These are phyloP conservation scores for Massospora cicadina DNA, from an alignment of 371 early-diverging fungal genomes.

Conservation along the genomic window DNA sequence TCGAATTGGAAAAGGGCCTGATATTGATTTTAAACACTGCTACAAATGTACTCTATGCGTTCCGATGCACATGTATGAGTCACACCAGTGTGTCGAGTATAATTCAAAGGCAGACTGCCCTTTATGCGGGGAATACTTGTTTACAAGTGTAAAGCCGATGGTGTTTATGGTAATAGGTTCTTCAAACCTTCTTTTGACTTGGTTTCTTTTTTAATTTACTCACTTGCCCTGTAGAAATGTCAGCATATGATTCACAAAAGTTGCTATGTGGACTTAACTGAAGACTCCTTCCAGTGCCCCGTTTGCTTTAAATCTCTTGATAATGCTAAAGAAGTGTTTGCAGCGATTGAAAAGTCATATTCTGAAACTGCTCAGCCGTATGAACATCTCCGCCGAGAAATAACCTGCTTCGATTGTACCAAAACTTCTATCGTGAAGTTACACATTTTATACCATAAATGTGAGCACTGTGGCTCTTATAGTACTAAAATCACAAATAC, in stretches of 20 bases:
- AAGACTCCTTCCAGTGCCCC: constrained; percentile 88
- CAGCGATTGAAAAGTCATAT: too few species aligned
- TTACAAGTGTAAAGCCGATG: constrained; percentile 60
- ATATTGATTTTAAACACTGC: constrained; percentile 84
- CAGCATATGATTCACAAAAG: constrained; percentile 88
- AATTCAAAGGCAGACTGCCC: constrained; percentile 88
- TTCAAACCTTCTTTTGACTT: too few species aligned
- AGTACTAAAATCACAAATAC: constrained; percentile 79
- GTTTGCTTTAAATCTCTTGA: constrained; percentile 80
- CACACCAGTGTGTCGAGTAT: constrained; percentile 87
- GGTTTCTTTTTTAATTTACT: too few species aligned
- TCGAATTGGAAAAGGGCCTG: constrained; percentile 63
- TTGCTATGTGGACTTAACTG: constrained; percentile 67
- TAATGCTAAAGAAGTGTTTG: constrained; percentile 61
- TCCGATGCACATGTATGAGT: constrained; percentile 40
- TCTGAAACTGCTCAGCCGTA: too few species aligned
- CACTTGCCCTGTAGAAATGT: constrained; percentile 40
- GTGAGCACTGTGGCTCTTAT: constrained; percentile 66
- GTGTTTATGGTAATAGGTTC: constrained; percentile 59
- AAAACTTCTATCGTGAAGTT: constrained; percentile 56
- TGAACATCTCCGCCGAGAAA: constrained; percentile 54
- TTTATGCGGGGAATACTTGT: constrained; percentile 94
- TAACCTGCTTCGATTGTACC: constrained; percentile 95
- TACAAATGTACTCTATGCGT: constrained; percentile 88
- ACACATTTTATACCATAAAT: constrained; percentile 93